Base-by-base conservation (phyloP, 2,329 filamentous ascomycete genomes). In the Pseudogymnoascus sp. region DNA sequence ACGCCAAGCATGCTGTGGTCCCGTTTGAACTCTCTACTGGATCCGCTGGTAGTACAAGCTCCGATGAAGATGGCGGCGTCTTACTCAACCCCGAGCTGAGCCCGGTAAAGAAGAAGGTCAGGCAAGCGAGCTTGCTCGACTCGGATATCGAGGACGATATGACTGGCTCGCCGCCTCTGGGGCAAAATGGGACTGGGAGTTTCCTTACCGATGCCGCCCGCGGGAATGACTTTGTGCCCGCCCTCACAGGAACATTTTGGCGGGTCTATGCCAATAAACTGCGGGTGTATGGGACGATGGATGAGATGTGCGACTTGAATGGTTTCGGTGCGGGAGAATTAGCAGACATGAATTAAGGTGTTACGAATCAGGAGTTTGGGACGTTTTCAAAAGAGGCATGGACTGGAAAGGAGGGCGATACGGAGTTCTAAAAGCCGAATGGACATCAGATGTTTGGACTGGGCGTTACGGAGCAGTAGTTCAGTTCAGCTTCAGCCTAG, bases 211-310 rank as follows among this genome's bases (percentile, higher is more conserved):
- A 62, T 71, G 44, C 58, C 4, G 15, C 66, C 67, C 8, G 26
- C 35, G 6, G 60, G 64, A 11, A 44, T 62, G 2, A 62, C 61
- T 50, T 50, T 50, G 44, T 33, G 26, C 44, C 44, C 1, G 13
- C 44, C 8, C 44, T 50, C n/a, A 50, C 26, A 6, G 44, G n/a
- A 37, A 17, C 5, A 5, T 72, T 73, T 61, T 74, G 72, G 72
- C 59, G 64, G 13, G 47, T 61, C 5, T 73, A 69, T 61, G 57
- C 54, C 10, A 74, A 74, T 59, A 69, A 67, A 39, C 50, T 74
- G 47, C 65, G 71, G n/a, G 71, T 74, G 21, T 69, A 71, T 63
- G 67, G 68, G 4, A 67, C 64, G n/a, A 66, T 70, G n/a, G 60
- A 61, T 10, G 68, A 66, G 0, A 41, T 70, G n/a, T 71, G 68